Evolutionary conservation across 2,329 filamentous ascomycete genomes (phyloP).

Genomic region (Botrytis hyacinthi): DNA sequence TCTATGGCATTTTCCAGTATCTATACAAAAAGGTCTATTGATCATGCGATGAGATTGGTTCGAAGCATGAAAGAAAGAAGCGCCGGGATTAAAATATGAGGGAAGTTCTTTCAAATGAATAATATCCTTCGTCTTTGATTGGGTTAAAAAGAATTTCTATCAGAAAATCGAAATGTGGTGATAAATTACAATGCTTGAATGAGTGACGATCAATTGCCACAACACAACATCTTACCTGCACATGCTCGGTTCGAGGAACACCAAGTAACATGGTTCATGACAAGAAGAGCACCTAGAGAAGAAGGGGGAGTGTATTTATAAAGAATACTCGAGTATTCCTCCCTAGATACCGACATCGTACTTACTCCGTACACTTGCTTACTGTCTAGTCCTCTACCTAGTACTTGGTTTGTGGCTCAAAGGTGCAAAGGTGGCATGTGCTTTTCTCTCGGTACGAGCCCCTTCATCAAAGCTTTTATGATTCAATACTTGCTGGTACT

Average conservation of each 20-base stretch:
- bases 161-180: neutral
- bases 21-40: neutral
- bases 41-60: neutral
- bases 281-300: neutral
- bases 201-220: slow-evolving; percentile 12
- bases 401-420: neutral
- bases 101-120: slow-evolving; percentile 1
- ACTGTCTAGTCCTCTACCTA: too few relatives aligned
- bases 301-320: neutral
- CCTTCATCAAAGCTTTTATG: slow-evolving; percentile 5
- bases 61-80: neutral
- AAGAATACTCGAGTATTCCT: neutral
- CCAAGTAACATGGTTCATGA: neutral
- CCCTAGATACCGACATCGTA: too few relatives aligned
- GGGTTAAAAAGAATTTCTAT: neutral
- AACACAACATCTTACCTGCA: neutral
- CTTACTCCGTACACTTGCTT: neutral
- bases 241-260: neutral
- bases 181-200: neutral
- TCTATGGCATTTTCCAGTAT: neutral
- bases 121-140: neutral
- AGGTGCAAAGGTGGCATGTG: neutral
- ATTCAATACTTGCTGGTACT: neutral
- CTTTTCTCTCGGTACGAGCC: slow-evolving; percentile 2
- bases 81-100: neutral